Evolutionary conservation across 1,284 basidiomycete species (phyloP), one percentile per base, ranked within the genome.

Genomic region (Microbotryum lychnidis-dioicae): DNA sequence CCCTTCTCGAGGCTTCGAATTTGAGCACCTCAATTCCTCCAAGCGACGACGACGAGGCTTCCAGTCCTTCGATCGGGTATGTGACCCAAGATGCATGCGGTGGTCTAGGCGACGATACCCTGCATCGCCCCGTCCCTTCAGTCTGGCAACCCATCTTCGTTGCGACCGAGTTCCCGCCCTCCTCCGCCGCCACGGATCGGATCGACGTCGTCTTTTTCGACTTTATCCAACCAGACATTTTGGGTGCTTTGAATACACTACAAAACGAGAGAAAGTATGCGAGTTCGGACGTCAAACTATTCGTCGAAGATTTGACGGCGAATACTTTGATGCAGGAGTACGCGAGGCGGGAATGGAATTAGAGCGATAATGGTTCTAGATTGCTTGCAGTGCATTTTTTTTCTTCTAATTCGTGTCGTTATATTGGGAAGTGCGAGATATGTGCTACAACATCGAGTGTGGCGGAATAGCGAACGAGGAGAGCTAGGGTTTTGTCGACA

Each of bases 111-210:
- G 73, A 74, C 61, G 73, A 74, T 49, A 71, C 65, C 12, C 31
- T 46, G 7, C 72, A 74, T 60, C 50, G 62, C 4, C 71, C 73
- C 12, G 52, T 69, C 51, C 68, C 69, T 6, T 44, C 54, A 6
- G 65, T 62, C 14, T 50, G 63, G n/a, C 70, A 71, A 50, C 71
- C 73, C 23, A 62, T 65, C 33, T 74, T 73, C 49, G 63, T 73
- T 9, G 57, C 64, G 3, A 72, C 68, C 9, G 54, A 45, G 1
- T 37, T 65, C 3, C 56, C 50, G 5, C 27, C 20, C 27, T 37
- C 63, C 12, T 23, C 50, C 20, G n/a, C 48, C 9, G 14, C 16
- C n/a, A 54, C 54, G 18, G 61, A 58, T 9, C 8, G 6, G 14
- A 59, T 70, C 18, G 69, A 72, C 52, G 54, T 72, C 18, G 69